Base-by-base conservation (phyloP, 2,329 filamentous ascomycete genomes). In the Cercospora sojina region DNA sequence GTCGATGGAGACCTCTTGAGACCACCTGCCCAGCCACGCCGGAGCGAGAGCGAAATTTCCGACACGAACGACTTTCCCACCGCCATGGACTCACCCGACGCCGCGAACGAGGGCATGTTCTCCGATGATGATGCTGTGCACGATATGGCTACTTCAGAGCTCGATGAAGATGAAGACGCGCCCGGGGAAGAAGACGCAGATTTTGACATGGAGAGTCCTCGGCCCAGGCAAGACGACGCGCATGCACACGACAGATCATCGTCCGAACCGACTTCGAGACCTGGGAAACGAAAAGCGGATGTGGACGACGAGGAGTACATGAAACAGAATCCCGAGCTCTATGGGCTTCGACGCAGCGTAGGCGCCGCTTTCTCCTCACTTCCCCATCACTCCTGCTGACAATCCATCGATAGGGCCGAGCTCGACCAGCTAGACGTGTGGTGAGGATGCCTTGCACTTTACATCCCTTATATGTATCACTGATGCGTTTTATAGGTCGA, bases 291-390 rank as follows among this genome's bases (percentile, higher is more conserved):
- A 71, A 88, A 84, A 74, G 77, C 78, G 78, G 84, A 76, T 77
- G 67, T 73, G 49, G 79, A 86, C 41, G 88, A 90, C 60, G 79
- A 95, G 73, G 90, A 95, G 66, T 93, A 89, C 76, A 97, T 98
- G 74, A 86, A 90, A 74, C 91, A 92, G 76, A 96, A 99, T 75
- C 95, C 95, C 53, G 93, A 97, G 80, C 84, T 99, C 8, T 99
- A 98, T 82, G 95, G 95, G 57, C 84, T 99, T 72, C 88, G 95
- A 73, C 88, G 95, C 82, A 99, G 95, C 83, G 93, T 95, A 89
- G 69, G 90, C 80, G 38, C 59, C 64, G 38, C 64, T 58, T 25
- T 64, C 55, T 51, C 41, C 53, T 38, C 23, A 31, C 47, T 64
- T 43, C 55, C 27, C 56, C 58, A 57, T 70, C 77, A 38, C 47